Percentiles rank a stretch among this genome's conserved stretches.
Evolutionary conservation across 257 asterid genomes (phyloP).

Genomic region (Catharanthus roseus): DNA sequence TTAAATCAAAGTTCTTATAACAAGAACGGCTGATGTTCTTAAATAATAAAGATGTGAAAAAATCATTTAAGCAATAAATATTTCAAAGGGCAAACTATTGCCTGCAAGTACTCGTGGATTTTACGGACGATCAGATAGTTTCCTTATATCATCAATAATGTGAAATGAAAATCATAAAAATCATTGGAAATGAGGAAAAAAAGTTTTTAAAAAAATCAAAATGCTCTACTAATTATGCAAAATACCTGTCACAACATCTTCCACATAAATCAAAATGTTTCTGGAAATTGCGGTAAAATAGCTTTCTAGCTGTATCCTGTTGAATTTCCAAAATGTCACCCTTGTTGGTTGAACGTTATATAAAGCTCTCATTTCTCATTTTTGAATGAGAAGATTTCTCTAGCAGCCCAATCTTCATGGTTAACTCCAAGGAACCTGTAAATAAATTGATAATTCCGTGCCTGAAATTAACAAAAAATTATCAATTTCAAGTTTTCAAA

Average conservation of each 20-base stretch:
- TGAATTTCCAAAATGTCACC: not conserved
- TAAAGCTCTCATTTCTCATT: not conserved
- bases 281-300: not conserved
- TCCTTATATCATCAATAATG: not conserved
- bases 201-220: no score
- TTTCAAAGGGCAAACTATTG: not conserved
- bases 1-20: no score
- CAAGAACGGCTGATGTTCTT: not conserved
- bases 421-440: conserved; percentile 5
- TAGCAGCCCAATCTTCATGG: not conserved
- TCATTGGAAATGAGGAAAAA: not conserved
- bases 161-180: not conserved
- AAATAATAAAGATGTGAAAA: not conserved
- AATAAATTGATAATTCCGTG: not conserved
- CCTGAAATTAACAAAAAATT: not conserved
- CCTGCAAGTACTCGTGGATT: not conserved
- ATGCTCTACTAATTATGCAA: not conserved
- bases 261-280: not conserved
- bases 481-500: not conserved
- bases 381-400: not conserved
- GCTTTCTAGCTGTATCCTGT: not conserved
- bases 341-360: not conserved
- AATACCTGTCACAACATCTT: not conserved
- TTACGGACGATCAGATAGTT: not conserved
- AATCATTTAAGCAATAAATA: not conserved